phyloP scores from a whole-genome alignment of 441 rosid species.

The Biscutella laevigata region DNA sequence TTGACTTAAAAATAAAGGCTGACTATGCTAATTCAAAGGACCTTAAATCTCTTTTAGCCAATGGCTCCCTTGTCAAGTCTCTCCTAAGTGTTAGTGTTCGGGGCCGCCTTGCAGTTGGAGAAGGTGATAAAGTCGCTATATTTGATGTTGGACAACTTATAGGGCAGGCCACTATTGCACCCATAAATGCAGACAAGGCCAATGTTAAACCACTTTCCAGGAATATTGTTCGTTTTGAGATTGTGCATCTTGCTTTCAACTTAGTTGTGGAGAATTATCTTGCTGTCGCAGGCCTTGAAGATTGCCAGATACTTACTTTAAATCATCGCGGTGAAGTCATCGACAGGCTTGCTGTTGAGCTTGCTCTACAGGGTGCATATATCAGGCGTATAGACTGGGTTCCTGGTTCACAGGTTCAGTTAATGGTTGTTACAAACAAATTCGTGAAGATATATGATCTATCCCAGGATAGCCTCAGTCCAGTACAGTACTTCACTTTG shows the following conservation, averaged over 20 bases:
- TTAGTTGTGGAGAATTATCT: constrained; percentile 86
- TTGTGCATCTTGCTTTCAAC: constrained; percentile 89
- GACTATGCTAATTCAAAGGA: constrained; percentile 99
- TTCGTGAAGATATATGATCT: constrained; percentile 97
- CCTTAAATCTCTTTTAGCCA: constrained; percentile 78
- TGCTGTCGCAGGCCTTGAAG: constrained; percentile 99
- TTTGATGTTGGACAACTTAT: constrained; percentile 96
- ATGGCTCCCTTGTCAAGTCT: constrained; percentile 94
- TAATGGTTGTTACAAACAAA: constrained; percentile 89
- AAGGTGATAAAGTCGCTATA: constrained; percentile 99
- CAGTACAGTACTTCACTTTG: constrained; percentile 85
- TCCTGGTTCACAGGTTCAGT: constrained; percentile 95
- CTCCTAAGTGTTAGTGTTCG: constrained; percentile 93
- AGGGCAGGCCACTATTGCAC: constrained; percentile 90
- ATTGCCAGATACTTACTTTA: constrained; percentile 91
- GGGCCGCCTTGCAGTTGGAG: constrained; percentile 99
- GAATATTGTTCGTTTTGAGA: constrained; percentile 96
- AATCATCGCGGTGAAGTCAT: constrained; percentile 98
- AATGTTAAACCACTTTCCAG: constrained; percentile 96
- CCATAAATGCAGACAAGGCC: constrained; percentile 95
- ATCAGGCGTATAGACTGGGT: constrained; percentile 94
- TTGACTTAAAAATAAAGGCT: constrained; percentile 96
- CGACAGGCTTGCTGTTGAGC: constrained; percentile 98
- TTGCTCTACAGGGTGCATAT: constrained; percentile 95
- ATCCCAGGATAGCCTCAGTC: constrained; percentile 96